Evolutionary conservation across 805 yeast genomes (phyloP), one percentile per base, ranked within the genome.

Genomic region (Kodamaea nitidulidarum): DNA sequence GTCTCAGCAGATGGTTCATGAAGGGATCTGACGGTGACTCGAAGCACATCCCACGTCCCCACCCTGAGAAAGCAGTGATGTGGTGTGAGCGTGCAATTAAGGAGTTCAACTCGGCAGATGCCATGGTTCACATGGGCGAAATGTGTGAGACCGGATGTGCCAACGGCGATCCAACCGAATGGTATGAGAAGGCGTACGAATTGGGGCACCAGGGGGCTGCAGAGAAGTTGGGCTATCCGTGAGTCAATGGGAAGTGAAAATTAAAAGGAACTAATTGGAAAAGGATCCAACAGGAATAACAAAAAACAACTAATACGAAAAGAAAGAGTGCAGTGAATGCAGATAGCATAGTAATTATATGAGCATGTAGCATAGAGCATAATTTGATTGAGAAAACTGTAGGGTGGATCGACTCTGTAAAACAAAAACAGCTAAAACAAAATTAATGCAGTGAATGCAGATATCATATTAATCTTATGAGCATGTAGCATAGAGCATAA

Each of bases 31-130:
- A 60, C 9, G 67, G 67, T 7, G 47, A 44, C 15, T 56, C 61
- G 38, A 65, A 60, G 40, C 61, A 63, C 36, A 59, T 68, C 32
- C 70, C 71, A 7, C 42, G 43, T 15, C 62, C 68, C 5, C 58
- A 59, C 35, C 66, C 63, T 1, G 63, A 60, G 24, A 55, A 52
- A 45, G 71, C 73, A 1, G 48, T 63, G 14, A 57, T 57, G 52
- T 68, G 73, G 73, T 65, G 71, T 44, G 71, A 67, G 26, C 47
- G 70, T 4, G 73, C 73, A 2, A 53, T 66, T 21, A 57, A 59
- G 43, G 72, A 67, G 45, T 66, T 60, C 42, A 50, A 52, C 8
- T 50, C 59, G 5, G 58, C 70, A 2, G 71, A 67, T 28, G 71
- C 71, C n/a, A 57, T 49, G 39, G 64, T 48, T 39, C 58, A 57